These are phyloP conservation scores for Eucalyptus shirleyi DNA, from an alignment of 345 rosid genomes.

Conservation along the genomic window DNA sequence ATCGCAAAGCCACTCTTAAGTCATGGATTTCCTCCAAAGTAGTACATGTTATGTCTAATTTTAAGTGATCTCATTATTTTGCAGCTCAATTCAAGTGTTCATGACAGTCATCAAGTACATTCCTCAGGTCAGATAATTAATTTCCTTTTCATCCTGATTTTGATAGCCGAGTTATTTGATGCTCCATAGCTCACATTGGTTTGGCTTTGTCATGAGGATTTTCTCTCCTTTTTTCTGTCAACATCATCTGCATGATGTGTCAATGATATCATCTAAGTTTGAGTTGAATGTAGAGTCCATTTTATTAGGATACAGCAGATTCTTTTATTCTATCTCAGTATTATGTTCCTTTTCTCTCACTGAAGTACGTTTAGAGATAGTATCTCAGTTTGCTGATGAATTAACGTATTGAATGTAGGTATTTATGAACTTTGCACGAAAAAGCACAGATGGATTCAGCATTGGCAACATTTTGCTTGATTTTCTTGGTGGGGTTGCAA, in stretches of 20 bases:
- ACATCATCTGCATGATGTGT: background rate
- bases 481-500: conserved; percentile 66
- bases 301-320: background rate
- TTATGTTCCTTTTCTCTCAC: background rate
- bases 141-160: background rate
- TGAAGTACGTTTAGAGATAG: background rate
- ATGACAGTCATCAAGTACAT: conserved; percentile 83
- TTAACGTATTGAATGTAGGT: conserved; percentile 29
- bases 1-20: background rate
- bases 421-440: conserved; percentile 62
- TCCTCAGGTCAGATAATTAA: conserved; percentile 52
- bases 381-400: background rate
- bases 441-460: conserved; percentile 91
- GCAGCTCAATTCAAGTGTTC: conserved; percentile 79
- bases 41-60: background rate
- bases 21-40: background rate
- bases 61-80: background rate
- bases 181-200: background rate
- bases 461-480: conserved; percentile 86
- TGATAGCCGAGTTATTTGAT: background rate
- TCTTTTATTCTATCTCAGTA: background rate
- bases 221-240: background rate
- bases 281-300: background rate
- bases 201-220: background rate
- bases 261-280: background rate